These are phyloP conservation scores for Zygosaccharomyces sapae DNA, from an alignment of 1,139 yeast species.

Conservation along the genomic window DNA sequence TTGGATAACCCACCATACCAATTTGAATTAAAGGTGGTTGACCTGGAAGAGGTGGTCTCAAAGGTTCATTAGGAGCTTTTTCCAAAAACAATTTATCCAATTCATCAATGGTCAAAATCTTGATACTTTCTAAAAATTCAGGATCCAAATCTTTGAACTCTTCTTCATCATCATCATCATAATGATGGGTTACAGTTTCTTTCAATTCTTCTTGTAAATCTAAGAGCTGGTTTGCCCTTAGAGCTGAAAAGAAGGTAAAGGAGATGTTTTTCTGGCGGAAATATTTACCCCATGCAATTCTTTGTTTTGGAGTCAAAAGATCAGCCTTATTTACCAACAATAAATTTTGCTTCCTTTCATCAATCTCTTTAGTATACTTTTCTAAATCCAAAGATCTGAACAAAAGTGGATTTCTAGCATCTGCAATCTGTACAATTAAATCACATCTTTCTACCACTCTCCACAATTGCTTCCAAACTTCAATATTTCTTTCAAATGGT, in stretches of 20 bases:
- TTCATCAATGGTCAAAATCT: slow-evolving; percentile 77
- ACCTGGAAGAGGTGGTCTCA: slow-evolving; percentile 52
- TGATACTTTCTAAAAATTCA: slow-evolving; percentile 46
- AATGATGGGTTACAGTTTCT: slow-evolving; percentile 35
- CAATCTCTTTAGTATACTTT: slow-evolving; percentile 70
- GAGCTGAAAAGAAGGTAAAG: slow-evolving; percentile 92
- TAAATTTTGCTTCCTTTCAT: slow-evolving; percentile 67
- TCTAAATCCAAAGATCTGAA: slow-evolving; percentile 90
- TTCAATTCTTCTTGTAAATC: slow-evolving; percentile 51
- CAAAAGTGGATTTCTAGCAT: slow-evolving; percentile 89
- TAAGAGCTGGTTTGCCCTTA: slow-evolving; percentile 67
- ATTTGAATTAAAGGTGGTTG: slow-evolving; percentile 65
- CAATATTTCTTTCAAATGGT: slow-evolving; percentile 94
- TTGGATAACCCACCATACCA: slow-evolving; percentile 95
- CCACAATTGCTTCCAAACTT: slow-evolving; percentile 99
- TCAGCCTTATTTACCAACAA: slow-evolving; percentile 93
- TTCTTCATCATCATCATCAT: slow-evolving; percentile 35
- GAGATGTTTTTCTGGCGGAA: slow-evolving; percentile 65
- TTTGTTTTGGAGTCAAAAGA: slow-evolving; percentile 68
- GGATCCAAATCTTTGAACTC: slow-evolving; percentile 39
- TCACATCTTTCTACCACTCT: slow-evolving; percentile 95
- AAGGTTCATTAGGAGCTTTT: slow-evolving; percentile 68
- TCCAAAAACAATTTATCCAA: slow-evolving; percentile 72
- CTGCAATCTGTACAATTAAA: slow-evolving; percentile 93
- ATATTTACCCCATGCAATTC: slow-evolving; percentile 82